Base-by-base conservation (phyloP, 1,284 basidiomycete species). In the Malassezia obtusa region DNA sequence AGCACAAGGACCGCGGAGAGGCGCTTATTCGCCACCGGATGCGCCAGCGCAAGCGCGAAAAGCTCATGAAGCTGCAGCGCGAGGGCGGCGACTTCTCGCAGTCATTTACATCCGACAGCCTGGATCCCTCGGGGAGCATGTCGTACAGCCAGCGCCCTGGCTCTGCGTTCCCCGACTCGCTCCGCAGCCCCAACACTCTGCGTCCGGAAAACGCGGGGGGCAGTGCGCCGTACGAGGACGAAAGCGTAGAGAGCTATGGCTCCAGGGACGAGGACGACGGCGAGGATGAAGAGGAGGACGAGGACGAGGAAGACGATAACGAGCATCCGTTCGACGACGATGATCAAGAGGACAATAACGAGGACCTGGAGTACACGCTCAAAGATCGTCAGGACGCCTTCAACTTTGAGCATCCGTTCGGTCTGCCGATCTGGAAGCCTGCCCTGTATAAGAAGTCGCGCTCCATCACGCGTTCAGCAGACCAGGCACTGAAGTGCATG, bases 371-470 rank as follows among this genome's bases (percentile, higher is more conserved):
- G 45, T 78, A 96, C 65, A 98, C 92, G 0, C 78, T 98, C 62
- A 90, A 87, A 76, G 91, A 96, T 66, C 83, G 94, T 26, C 94
- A 99, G 75, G 95, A 94, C 40, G 80, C 80, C 64, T 94, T 98
- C 75, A 98, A 98, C 77, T 90, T 95, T 72, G 89, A 95, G 74
- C 94, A 99, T 76, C 94, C 94, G 7, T 98, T 99, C 75, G 94
- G 94, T 79, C 80, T 99, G 61, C 94, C 89, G 40, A 96, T 99
- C 72, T 98, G 94, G 94, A 99, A 99, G 76, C 94, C 94, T 12
- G 94, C 94, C 0, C 77, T 99, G 49, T 99, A 99, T 82, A 92
- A 94, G 77, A 99, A 99, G 75, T 87, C 87, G 25, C 85, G 94
- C 43, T 90, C 91, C 1, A 87, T 98, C 62, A 95, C 92, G 38